Base-by-base conservation (phyloP, 1,139 yeast species). In the Saccharomyces pastorianus region DNA sequence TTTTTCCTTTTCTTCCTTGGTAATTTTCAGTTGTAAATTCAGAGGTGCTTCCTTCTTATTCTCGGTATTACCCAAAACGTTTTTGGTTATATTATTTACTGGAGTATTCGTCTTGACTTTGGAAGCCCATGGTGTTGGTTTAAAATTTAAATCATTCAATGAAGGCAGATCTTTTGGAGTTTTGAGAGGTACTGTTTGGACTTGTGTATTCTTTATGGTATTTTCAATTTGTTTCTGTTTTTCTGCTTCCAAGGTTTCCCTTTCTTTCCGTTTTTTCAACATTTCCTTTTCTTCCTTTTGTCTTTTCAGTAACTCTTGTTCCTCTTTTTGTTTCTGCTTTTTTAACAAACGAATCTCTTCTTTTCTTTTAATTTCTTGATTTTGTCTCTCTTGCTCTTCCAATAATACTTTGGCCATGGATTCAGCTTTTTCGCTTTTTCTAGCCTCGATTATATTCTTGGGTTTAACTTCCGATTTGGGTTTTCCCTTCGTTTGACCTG, bases 41-140 rank as follows among this genome's bases (percentile, higher is more conserved):
- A 54, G 48, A 59, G 42, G 1, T 7, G 55, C 58, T 48, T 60
- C 63, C 23, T 58, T 58, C 27, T 55, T 53, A 50, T 55, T 64
- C 27, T 58, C 61, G 61, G 53, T 46, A 61, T 46, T 58, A 58
- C 31, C 58, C 64, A 13, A 53, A 51, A 11, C 58, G 62, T 47
- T 62, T 59, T 32, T 49, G 54, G 49, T 51, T 58, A 32, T 60
- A 32, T 48, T 53, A 29, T 53, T 52, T 3, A 57, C 57, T 5
- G 59, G 47, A 32, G 49, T 54, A 1, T 56, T 32, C 20, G 50
- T 72, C 13, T 69, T 73, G 29, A 71, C 71, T 49, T 66, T 71
- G 61, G 64, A 68, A 4, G 78, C 78, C 80, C 79, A 74, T 17
- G 81, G 79, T 5, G 56, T 26, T 59, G 59, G 48, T 57, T 63